phyloP scores from a whole-genome alignment of 345 rosid species.

The Toxicodendron radicans region DNA sequence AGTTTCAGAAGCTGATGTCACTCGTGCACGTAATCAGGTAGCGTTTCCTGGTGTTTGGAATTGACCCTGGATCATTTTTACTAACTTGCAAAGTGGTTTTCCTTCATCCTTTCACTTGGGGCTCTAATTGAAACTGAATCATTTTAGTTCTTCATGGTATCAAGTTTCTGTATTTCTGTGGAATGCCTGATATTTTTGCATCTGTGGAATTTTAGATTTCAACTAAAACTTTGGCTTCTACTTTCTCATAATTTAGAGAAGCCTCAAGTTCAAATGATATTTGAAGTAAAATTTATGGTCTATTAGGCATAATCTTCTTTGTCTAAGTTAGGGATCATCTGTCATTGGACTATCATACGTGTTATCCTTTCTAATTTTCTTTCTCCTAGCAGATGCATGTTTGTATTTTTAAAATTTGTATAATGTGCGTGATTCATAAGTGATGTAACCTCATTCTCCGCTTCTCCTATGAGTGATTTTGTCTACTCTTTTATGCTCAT shows the following conservation, averaged over 20 bases:
- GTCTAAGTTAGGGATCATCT: neutral
- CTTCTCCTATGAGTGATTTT: neutral
- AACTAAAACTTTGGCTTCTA: neutral
- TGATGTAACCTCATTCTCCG: neutral
- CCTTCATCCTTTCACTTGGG: no score
- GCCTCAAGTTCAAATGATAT: neutral
- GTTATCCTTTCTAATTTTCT: neutral
- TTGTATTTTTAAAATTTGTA: neutral
- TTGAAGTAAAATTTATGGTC: neutral
- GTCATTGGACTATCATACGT: neutral
- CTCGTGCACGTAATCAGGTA: conserved; percentile 98
- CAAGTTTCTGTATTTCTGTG: neutral
- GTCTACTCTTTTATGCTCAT: neutral
- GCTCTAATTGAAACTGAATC: neutral
- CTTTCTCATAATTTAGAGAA: no score
- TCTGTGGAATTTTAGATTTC: neutral
- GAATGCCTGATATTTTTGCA: neutral
- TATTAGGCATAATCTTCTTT: neutral
- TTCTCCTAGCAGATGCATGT: neutral
- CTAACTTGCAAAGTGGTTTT: no score
- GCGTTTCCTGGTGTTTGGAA: neutral
- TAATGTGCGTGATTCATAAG: neutral
- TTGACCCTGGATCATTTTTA: neutral
- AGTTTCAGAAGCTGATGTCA: conserved; percentile 95
- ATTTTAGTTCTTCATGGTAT: neutral